Conservation (phyloP, 129 eudicot species). For the Flaveria sonorensis region DNA sequence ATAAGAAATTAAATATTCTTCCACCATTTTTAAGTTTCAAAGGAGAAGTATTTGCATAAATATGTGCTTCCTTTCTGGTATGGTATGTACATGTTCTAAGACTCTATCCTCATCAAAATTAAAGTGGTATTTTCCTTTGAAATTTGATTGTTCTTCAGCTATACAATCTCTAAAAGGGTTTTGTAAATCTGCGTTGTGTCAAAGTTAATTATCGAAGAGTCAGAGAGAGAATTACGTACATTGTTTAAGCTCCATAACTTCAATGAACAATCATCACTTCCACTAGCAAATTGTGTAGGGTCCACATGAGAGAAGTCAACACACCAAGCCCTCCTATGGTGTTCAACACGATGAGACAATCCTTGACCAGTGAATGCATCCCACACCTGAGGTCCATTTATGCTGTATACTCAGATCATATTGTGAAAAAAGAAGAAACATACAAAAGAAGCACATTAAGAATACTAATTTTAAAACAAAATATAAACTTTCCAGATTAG, state of each 20-base stretch:
- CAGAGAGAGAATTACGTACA: constrained; percentile 22
- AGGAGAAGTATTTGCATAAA: too few species aligned
- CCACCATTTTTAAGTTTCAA: neutral
- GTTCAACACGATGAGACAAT: constrained; percentile 42
- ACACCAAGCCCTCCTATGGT: constrained; percentile 69
- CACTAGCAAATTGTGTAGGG: constrained; percentile 59
- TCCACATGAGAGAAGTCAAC: constrained; percentile 64
- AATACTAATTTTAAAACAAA: neutral
- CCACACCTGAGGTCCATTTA: constrained; percentile 47
- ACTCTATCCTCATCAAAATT: too few species aligned
- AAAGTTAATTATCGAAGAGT: neutral
- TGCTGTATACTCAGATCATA: neutral
- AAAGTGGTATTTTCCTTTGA: neutral
- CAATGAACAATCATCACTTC: constrained; percentile 62
- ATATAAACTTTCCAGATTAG: neutral
- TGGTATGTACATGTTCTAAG: too few species aligned
- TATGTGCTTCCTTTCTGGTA: too few species aligned
- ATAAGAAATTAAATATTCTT: neutral
- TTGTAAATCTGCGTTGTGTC: too few species aligned
- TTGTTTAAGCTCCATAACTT: constrained; percentile 66
- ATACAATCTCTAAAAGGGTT: too few species aligned
- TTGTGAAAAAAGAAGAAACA: neutral
- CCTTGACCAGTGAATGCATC: constrained; percentile 55
- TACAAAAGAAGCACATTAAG: neutral
- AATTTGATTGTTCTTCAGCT: neutral